Conservation (phyloP, 352 stramenopile species). For the Phytophthora syringae region DNA sequence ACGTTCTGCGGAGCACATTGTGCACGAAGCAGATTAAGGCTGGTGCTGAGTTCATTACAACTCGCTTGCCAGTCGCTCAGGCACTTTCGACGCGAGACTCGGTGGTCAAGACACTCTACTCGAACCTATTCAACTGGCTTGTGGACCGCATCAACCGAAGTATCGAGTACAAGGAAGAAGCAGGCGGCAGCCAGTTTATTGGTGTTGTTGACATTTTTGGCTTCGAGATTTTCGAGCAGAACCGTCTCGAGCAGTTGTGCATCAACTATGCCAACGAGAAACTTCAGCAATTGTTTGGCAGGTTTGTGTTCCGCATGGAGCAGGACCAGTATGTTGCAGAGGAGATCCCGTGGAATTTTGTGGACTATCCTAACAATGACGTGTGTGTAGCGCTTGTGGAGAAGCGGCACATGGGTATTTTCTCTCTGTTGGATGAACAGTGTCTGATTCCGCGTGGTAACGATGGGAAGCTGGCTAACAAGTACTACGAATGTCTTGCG, state of each 20-base stretch:
- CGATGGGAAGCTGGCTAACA: conserved; percentile 85
- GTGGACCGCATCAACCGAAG: conserved; percentile 94
- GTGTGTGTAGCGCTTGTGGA: conserved; percentile 81
- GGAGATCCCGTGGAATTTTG: conserved; percentile 89
- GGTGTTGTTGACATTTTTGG: conserved; percentile 93
- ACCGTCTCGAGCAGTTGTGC: conserved; percentile 92
- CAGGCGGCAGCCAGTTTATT: conserved; percentile 77
- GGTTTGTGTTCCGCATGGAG: conserved; percentile 88
- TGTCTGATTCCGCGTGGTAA: conserved; percentile 86
- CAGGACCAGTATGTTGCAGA: conserved; percentile 86
- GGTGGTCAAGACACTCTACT: conserved; percentile 89
- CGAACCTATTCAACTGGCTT: conserved; percentile 94
- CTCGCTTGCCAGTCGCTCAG: conserved; percentile 66
- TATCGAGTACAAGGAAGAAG: conserved; percentile 85
- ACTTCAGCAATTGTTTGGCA: conserved; percentile 83
- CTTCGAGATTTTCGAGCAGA: conserved; percentile 92
- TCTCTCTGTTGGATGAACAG: conserved; percentile 87
- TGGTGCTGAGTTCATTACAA: conserved; percentile 80
- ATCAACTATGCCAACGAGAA: conserved; percentile 93
- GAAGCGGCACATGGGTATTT: conserved; percentile 76
- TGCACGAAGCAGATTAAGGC: conserved; percentile 85
- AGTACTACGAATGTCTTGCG: conserved; percentile 72
- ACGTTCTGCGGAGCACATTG: conserved; percentile 65
- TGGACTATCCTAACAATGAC: conserved; percentile 90
- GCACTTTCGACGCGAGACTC: conserved; percentile 82